These are phyloP conservation scores for Mallotus japonicus DNA, from an alignment of 441 rosid species.

Conservation along the genomic window DNA sequence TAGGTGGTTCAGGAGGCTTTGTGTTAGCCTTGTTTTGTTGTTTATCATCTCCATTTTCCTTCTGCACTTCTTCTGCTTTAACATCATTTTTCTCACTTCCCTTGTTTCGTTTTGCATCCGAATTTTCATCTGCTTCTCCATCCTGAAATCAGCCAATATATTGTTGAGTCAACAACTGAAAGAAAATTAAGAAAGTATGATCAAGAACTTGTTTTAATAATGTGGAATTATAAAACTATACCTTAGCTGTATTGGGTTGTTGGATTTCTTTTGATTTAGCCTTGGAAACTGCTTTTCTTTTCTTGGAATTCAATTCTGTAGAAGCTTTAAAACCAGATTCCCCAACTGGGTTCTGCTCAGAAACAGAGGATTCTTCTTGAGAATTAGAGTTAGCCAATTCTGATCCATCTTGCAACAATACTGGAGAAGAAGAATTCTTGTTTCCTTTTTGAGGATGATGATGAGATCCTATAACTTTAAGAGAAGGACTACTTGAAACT, in stretches of 20 bases:
- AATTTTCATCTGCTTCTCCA: constrained; percentile 40
- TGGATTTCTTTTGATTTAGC: constrained; percentile 52
- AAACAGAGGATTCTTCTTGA: constrained; percentile 53
- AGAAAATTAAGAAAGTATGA: neutral
- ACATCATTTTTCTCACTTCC: constrained; percentile 27
- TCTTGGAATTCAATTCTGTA: constrained; percentile 44
- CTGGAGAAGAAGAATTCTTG: constrained; percentile 28
- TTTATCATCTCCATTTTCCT: constrained; percentile 29
- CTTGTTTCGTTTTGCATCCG: constrained; percentile 46
- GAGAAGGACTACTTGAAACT: constrained; percentile 41
- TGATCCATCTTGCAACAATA: constrained; percentile 29
- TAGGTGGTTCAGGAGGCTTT: constrained; percentile 64
- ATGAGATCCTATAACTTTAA: constrained; percentile 42
- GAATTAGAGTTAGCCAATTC: constrained; percentile 44
- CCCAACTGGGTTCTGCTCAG: constrained; percentile 41
- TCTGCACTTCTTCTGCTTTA: constrained; percentile 29
- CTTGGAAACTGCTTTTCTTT: constrained; percentile 59
- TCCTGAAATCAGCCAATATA: constrained; percentile 34
- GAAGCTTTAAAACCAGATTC: constrained; percentile 27
- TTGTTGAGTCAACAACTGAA: neutral
- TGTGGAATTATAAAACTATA: neutral
- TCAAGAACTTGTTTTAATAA: neutral
- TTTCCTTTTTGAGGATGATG: constrained; percentile 10
- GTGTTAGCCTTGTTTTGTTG: constrained; percentile 41
- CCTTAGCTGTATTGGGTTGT: constrained; percentile 38